A percentile compares a stretch with the other conserved stretches of the same genome.
These are phyloP conservation scores for Candida railenensis DNA, from an alignment of 805 yeast genomes.

Conservation along the genomic window DNA sequence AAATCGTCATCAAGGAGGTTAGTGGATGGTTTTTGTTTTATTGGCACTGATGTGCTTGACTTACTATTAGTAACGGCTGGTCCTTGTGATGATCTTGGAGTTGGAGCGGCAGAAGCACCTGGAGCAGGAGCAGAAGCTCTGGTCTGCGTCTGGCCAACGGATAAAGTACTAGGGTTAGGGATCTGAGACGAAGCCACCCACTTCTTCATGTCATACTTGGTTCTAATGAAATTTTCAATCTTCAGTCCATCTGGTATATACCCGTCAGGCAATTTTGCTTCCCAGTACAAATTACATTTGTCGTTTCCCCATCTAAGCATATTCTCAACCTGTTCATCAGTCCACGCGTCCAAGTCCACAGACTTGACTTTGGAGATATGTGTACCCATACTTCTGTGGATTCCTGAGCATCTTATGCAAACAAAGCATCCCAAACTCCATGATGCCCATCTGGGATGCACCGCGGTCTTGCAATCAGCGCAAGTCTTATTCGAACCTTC, in stretches of 20 bases:
- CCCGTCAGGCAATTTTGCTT: slow-evolving; percentile 64
- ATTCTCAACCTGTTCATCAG: slow-evolving; percentile 81
- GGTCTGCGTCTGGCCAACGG: neutral
- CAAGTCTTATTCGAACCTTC: slow-evolving; percentile 78
- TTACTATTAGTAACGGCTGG: neutral
- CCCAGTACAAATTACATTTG: slow-evolving; percentile 82
- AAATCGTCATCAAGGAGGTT: slow-evolving; percentile 40
- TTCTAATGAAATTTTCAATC: slow-evolving; percentile 84
- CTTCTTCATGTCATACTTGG: slow-evolving; percentile 86
- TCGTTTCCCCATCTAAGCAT: slow-evolving; percentile 87
- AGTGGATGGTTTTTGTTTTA: neutral
- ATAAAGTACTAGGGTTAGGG: slow-evolving; percentile 59
- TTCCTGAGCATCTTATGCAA: slow-evolving; percentile 94
- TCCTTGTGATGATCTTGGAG: neutral
- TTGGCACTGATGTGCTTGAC: no score
- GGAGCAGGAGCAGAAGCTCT: slow-evolving; percentile 2
- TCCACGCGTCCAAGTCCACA: slow-evolving; percentile 95
- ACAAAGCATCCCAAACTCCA: slow-evolving; percentile 93
- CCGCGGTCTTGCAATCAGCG: slow-evolving; percentile 87
- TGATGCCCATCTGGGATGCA: slow-evolving; percentile 97
- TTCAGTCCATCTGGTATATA: slow-evolving; percentile 82
- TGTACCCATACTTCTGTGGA: slow-evolving; percentile 93
- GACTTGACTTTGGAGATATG: slow-evolving; percentile 92
- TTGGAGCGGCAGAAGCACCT: neutral
- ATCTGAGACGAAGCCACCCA: slow-evolving; percentile 65